Percentiles rank a stretch among this genome's conserved stretches.
Evolutionary conservation across 805 yeast species (phyloP).

Genomic region (Hanseniaspora valbyensis): DNA sequence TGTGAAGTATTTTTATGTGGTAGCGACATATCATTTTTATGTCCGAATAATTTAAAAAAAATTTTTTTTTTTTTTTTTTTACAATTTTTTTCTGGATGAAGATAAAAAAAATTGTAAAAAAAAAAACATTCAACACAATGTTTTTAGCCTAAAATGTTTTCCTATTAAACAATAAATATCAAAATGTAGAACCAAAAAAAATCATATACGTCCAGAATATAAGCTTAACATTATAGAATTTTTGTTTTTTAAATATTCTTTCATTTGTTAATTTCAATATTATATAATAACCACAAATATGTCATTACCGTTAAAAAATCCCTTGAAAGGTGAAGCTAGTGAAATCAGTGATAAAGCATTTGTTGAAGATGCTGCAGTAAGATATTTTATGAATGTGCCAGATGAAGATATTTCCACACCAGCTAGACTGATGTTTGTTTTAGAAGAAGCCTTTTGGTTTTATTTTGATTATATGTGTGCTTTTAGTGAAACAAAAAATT

Average conservation of each 20-base stretch:
- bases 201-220: too few species aligned
- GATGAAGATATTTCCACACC: slow-evolving; percentile 64
- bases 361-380: slow-evolving; percentile 73
- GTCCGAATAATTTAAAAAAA: too few species aligned
- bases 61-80: too few species aligned
- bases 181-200: too few species aligned
- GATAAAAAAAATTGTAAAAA: background rate
- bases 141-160: too few species aligned
- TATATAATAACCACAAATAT: slow-evolving; percentile 27
- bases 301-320: slow-evolving; percentile 49
- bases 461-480: slow-evolving; percentile 63
- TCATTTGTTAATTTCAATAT: too few species aligned
- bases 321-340: slow-evolving; percentile 47
- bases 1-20: background rate
- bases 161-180: too few species aligned
- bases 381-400: slow-evolving; percentile 87
- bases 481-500: background rate
- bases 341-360: slow-evolving; percentile 43
- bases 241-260: too few species aligned
- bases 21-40: background rate
- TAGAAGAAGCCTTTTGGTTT: slow-evolving; percentile 98
- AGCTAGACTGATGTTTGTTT: slow-evolving; percentile 74
- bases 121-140: too few species aligned
- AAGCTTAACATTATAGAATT: too few species aligned
- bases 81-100: background rate